Conservation (phyloP, 1,284 basidiomycete genomes). For the Retiboletus fuscus region DNA sequence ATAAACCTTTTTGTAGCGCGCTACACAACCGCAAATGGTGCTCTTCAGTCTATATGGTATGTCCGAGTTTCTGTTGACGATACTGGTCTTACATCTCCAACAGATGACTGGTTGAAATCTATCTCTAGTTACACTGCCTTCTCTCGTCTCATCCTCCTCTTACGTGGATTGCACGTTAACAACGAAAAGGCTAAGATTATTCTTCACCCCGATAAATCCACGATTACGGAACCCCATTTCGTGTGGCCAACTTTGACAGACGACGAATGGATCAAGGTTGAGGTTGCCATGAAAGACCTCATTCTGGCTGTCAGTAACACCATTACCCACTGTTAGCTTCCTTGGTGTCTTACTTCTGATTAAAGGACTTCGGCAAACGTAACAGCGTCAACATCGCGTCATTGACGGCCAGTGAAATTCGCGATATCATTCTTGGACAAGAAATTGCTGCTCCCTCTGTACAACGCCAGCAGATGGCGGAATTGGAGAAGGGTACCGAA, state of each 20-base stretch:
- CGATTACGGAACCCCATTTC: constrained; percentile 97
- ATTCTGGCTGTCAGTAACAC: constrained; percentile 77
- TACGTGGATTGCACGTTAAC: constrained; percentile 98
- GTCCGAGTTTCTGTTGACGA: constrained; percentile 27
- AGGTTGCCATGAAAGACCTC: constrained; percentile 95
- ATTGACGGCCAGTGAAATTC: constrained; percentile 94
- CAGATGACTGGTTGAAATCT: constrained; percentile 98
- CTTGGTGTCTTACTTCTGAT: constrained; percentile 25
- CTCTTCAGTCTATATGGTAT: constrained; percentile 95
- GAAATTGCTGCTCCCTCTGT: constrained; percentile 93
- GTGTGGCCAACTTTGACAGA: constrained; percentile 97
- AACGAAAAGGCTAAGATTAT: constrained; percentile 99
- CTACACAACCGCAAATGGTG: constrained; percentile 99
- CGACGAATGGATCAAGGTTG: constrained; percentile 99
- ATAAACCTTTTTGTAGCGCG: constrained; percentile 64
- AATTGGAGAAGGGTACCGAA: constrained; percentile 96
- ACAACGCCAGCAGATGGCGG: constrained; percentile 99
- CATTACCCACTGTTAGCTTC: neutral
- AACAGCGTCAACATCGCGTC: constrained; percentile 99
- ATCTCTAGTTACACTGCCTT: constrained; percentile 99
- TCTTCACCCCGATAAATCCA: constrained; percentile 91
- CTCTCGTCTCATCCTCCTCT: constrained; percentile 94
- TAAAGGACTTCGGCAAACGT: constrained; percentile 95
- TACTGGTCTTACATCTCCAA: constrained; percentile 21
- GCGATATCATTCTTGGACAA: constrained; percentile 97